These are phyloP conservation scores for Picea sitchensis DNA, from an alignment of 75 land plant species.

Conservation along the genomic window DNA sequence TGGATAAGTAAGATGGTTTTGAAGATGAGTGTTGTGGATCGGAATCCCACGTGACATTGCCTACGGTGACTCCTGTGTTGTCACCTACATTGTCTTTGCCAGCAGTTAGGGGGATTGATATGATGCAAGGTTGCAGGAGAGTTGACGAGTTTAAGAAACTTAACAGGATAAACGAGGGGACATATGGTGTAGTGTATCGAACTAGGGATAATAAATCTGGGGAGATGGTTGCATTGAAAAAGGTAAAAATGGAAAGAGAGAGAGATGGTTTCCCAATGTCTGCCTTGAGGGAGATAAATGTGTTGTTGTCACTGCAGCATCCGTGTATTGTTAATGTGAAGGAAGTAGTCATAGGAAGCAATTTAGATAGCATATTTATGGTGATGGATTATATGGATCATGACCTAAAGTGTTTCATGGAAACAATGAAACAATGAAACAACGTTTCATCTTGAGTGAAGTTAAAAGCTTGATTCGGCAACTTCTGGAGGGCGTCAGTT, in stretches of 20 bases:
- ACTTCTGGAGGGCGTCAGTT: conserved; percentile 30
- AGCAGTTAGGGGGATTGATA: background rate
- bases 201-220: conserved; percentile 30
- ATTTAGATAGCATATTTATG: conserved; percentile 31
- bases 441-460: conserved; percentile 34
- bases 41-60: background rate
- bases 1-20: background rate
- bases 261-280: conserved; percentile 32
- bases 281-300: conserved; percentile 33
- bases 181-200: conserved; percentile 34
- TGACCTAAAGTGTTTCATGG: conserved; percentile 31
- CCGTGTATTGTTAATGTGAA: conserved; percentile 34
- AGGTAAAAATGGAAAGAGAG: conserved; percentile 29
- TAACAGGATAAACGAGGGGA: conserved; percentile 33
- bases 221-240: conserved; percentile 37
- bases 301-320: conserved; percentile 27
- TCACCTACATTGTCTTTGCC: background rate
- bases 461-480: conserved; percentile 31
- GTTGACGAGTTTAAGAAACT: conserved; percentile 29
- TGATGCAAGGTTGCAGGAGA: conserved; percentile 24
- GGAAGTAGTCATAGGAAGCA: conserved; percentile 29
- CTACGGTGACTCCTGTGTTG: background rate
- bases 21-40: background rate
- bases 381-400: conserved; percentile 47
- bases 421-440: conserved; percentile 26